These are phyloP conservation scores for Mortierella sp. DNA, from an alignment of 371 early-diverging fungal genomes.

Conservation along the genomic window DNA sequence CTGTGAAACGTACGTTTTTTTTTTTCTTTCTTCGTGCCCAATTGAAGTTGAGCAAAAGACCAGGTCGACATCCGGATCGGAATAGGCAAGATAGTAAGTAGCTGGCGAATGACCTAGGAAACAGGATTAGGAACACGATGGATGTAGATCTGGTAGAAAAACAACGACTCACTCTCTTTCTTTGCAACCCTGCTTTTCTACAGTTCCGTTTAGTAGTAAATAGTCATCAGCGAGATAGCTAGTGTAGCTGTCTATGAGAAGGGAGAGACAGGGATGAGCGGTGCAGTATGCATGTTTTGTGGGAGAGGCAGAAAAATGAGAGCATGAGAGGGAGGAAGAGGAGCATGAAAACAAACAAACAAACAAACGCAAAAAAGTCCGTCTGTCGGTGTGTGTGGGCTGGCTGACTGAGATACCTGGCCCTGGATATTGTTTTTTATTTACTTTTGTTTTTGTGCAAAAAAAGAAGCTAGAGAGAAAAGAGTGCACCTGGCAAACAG, in stretches of 20 bases:
- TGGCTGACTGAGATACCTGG: background rate
- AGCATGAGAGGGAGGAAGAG: background rate
- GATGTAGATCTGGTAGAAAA: background rate
- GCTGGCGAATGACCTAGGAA: background rate
- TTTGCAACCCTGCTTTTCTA: background rate
- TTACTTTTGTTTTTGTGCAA: background rate
- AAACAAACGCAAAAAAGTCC: background rate
- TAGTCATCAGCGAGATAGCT: background rate
- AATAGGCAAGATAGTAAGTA: background rate
- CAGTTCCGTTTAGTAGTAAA: background rate
- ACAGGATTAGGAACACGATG: background rate
- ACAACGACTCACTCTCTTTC: background rate
- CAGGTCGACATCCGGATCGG: background rate
- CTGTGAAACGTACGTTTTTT: background rate
- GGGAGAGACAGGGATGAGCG: background rate
- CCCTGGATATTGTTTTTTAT: background rate
- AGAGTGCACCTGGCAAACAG: background rate
- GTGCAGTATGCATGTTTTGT: conserved; percentile 5
- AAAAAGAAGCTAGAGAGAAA: background rate
- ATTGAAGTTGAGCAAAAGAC: background rate
- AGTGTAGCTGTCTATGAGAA: background rate
- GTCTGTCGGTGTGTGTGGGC: background rate
- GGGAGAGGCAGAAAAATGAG: background rate
- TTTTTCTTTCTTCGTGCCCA: background rate
- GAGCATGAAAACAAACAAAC: background rate